Conservation (phyloP, 768 basidiomycete genomes). For the Phylloporus rhodoxanthus region DNA sequence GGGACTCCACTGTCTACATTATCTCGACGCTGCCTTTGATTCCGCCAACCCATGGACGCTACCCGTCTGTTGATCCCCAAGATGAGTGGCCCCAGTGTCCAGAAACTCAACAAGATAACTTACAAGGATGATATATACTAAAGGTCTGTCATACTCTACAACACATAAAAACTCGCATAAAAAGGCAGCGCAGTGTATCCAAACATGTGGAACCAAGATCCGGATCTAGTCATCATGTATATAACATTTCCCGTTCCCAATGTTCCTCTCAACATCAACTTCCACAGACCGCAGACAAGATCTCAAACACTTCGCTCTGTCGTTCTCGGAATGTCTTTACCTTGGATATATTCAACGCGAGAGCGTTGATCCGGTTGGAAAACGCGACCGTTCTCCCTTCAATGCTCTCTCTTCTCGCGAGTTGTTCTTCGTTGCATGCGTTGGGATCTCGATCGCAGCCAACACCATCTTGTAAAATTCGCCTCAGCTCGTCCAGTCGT, state of each 20-base stretch:
- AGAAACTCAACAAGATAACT: too few relatives aligned
- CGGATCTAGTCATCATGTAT: background rate
- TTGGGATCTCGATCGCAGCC: constrained; percentile 31
- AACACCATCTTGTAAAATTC: constrained; percentile 55
- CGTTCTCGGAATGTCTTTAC: constrained; percentile 68
- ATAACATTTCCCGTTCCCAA: background rate
- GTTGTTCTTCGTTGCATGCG: constrained; percentile 17
- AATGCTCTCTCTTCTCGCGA: constrained; percentile 41
- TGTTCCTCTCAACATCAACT: constrained; percentile 1
- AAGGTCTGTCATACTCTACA: background rate
- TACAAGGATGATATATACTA: too few relatives aligned
- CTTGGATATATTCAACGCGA: constrained; percentile 66
- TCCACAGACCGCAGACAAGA: constrained; percentile 30
- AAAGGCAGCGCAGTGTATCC: constrained; percentile 1
- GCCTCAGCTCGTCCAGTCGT: constrained; percentile 52
- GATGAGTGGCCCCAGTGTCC: too few relatives aligned
- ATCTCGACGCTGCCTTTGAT: too few relatives aligned
- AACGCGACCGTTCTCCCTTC: constrained; percentile 66
- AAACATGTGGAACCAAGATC: background rate
- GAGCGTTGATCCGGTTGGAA: constrained; percentile 69
- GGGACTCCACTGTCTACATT: too few relatives aligned
- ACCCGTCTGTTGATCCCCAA: too few relatives aligned
- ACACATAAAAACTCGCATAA: background rate
- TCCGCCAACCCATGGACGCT: too few relatives aligned
- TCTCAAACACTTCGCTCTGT: constrained; percentile 64